Base-by-base conservation (phyloP, 495 filamentous ascomycete species). In the Podospora pseudocomata region DNA sequence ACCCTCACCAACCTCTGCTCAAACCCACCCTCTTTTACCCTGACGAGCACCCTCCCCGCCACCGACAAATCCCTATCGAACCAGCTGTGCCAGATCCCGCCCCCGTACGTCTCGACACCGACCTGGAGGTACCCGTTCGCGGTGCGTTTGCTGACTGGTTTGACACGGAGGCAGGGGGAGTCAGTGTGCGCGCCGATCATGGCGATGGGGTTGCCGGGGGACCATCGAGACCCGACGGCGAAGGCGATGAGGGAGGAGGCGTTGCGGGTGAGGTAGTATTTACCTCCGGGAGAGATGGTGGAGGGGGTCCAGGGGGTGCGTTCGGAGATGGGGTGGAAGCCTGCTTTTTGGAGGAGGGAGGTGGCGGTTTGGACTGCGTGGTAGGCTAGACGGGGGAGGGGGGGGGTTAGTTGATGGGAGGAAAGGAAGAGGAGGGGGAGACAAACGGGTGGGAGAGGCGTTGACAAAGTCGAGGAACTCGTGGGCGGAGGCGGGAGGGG, bases 101-200 rank as follows among this genome's bases (percentile, higher is more conserved):
- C 93, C 68, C 96, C 95, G 75, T 99, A 99, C 13, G 92, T 94
- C 82, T 99, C 95, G 60, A 97, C 93, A 62, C 93, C 95, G 57
- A 98, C 91, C 79, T 99, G 95, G 60, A 97, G 75, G 80, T 93
- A 99, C n/a, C 94, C 93, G 69, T 91, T 91, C 63, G 78, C 78
- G 68, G 76, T 79, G 80, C 94, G 95, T 82, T 93, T 96, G 80
- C 92, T 96, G 39, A 95, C 87, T 4, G 95, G 95, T 81, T 99
- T 99, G 71, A 99, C 80, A 60, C 95, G 89, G 60, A 98, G 84
- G 63, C 90, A 91, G 0, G 92, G 92, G 4, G 94, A 98, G 78
- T 99, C 95, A 26, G 95, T 98, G 80, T 99, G 95, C 60, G 95
- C 93, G 73, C 95, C 95, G 68, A 99, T 87, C 91, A 98, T 95